Base-by-base conservation (phyloP, 2,329 filamentous ascomycete genomes). In the Fusarium dlaminii region DNA sequence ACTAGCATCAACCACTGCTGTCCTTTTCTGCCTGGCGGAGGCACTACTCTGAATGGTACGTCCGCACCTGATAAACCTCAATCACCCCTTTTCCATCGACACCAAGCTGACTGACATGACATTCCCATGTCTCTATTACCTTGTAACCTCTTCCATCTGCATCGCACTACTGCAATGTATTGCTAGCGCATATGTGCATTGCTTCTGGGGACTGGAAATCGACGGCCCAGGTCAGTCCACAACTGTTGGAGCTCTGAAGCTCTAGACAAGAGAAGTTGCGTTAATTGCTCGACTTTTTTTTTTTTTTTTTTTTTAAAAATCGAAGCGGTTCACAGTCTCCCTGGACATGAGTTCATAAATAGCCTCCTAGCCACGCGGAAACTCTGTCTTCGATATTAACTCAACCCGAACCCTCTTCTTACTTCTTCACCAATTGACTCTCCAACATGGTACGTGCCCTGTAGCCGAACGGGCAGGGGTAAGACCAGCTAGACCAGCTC, bases 141-240 rank as follows among this genome's bases (percentile, higher is more conserved):
- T 27, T 69, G 66, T 64, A 66, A 61, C 55, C 57, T 65, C 45
- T 42, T 63, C 59, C 54, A 66, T 59, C 54, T 76, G 74, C 74
- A 78, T 73, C 63, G 55, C 74, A 66, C 77, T 77, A 78, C 76
- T 78, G 76, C 76, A 76, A 32, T 42, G 56, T 58, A 36, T 59
- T 68, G 55, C 73, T 78, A 78, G 77, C 72, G 72, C 55, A 63
- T 43, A 24, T 66, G 52, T 66, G 54, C 66, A 67, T 66, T 55
- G 57, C 62, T 65, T 70, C 60, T 70, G 58, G 42, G 48, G 52
- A 66, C 64, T 74, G 68, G 68, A 72, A 70, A 73, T 61, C 45
- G 43, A 52, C 69, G 71, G 68, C 51, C 63, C 58, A 76, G 65
- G 54, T 76, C 45, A 46, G 43, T 67, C 65, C 45, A 68, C 60